A percentile compares a stretch with the other conserved stretches of the same genome.
phyloP scores from a whole-genome alignment of 73 alveolate genomes.

The Blepharisma stoltei region DNA sequence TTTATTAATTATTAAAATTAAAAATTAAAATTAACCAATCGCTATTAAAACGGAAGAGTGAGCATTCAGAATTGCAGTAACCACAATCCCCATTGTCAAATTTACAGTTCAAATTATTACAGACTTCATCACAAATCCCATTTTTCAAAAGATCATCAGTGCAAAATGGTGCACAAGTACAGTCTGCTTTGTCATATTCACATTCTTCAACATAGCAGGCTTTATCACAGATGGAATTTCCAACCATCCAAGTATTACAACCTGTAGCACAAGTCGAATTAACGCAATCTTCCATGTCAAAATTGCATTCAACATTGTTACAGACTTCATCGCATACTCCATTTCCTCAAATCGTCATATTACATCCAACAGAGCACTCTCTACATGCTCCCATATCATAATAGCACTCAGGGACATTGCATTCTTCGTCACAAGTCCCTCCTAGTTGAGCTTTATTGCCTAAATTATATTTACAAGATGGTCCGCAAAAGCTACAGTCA shows the following conservation, averaged over 20 bases:
- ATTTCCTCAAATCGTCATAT: background rate
- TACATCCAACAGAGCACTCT: background rate
- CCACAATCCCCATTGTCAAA: conserved; percentile 9
- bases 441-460: background rate
- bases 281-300: background rate
- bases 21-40: too few species aligned
- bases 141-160: background rate
- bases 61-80: background rate
- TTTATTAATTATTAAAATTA: too few species aligned
- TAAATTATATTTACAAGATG: background rate
- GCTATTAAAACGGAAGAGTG: too few species aligned
- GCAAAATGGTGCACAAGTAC: background rate
- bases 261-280: background rate
- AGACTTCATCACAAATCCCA: background rate
- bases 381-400: background rate
- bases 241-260: too few species aligned
- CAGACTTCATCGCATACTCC: background rate
- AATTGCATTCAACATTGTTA: background rate
- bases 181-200: background rate
- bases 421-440: background rate
- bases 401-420: background rate
- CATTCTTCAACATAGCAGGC: background rate
- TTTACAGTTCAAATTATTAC: background rate
- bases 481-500: background rate
- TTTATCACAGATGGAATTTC: background rate